A percentile compares a stretch with the other conserved stretches of the same genome.
Conservation (phyloP, 176 grass and related monocot species). For the Dactylis glomerata region DNA sequence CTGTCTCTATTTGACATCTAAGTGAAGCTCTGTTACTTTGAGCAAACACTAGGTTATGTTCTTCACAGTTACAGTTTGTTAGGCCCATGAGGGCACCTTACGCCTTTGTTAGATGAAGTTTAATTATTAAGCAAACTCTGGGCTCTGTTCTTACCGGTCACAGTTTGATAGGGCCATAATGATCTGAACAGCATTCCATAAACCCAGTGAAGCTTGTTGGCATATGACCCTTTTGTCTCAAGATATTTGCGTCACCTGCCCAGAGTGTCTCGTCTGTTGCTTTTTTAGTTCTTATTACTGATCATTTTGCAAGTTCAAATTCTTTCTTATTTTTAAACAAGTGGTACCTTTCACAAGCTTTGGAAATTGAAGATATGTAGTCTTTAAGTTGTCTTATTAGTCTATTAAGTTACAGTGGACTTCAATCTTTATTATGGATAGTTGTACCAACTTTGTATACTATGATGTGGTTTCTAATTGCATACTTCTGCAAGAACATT, state of each 20-base stretch:
- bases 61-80: not conserved
- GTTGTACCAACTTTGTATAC: not conserved
- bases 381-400: not conserved
- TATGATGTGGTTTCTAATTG: not conserved
- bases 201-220: not conserved
- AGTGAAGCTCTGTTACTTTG: not conserved
- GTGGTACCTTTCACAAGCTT: not conserved
- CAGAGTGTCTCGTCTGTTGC: not conserved
- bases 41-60: not conserved
- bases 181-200: not conserved
- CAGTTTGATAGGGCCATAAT: not conserved
- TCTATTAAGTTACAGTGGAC: not conserved
- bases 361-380: not conserved
- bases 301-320: not conserved
- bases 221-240: not conserved
- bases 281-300: not conserved
- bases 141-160: not conserved
- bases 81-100: not conserved
- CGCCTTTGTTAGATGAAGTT: not conserved
- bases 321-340: not conserved
- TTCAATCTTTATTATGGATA: not conserved
- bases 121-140: not conserved
- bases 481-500: not conserved
- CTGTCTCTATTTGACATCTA: not conserved
- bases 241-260: conserved; percentile 15